Evolutionary conservation across 352 stramenopile genomes (phyloP), one percentile per base, ranked within the genome.

Genomic region (Phytophthora foliorum): DNA sequence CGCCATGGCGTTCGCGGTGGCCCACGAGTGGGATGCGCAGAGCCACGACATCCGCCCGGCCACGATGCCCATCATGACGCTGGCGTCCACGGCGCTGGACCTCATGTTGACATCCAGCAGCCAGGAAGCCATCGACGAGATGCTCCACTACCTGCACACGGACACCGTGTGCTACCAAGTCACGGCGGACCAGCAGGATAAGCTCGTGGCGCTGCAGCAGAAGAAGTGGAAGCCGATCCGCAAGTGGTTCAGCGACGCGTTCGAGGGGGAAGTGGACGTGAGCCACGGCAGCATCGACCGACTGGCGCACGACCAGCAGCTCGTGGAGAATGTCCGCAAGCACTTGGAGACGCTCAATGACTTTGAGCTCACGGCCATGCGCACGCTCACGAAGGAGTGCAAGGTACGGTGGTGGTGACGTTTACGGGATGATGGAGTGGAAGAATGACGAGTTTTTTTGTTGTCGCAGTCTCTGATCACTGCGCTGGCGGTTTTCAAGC

Each of bases 141-240:
- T 96, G 72, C 74, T 95, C 74, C 88, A 94, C 67, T 96, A 95
- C 69, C 64, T 96, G 57, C 77, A 94, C 67, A 94, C 88, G 45
- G 89, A 96, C 75, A 96, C 88, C n/a, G 75, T 95, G n/a, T 95
- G 88, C 81, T 95, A 93, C 67, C 81, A 92, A 59, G 83, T 94
- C 14, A 92, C 88, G 29, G 85, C 80, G 21, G 83, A 92, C 53
- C 88, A 95, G 60, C 77, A 92, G 60, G 88, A 94, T 38, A 91
- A 93, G 68, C 86, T 96, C n/a, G 77, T 88, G 42, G 56, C 72
- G 49, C 68, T 89, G 42, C 89, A 96, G 79, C 77, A 91, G 41
- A 94, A 95, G 77, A 94, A 94, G 74, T 96, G 89, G 89, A 77
- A 82, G 13, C 81, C 89, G 22, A 69, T 96, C 31, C 88, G 88